Evolutionary conservation across 495 filamentous ascomycete genomes (phyloP).

Genomic region (Penicillium paradoxum): DNA sequence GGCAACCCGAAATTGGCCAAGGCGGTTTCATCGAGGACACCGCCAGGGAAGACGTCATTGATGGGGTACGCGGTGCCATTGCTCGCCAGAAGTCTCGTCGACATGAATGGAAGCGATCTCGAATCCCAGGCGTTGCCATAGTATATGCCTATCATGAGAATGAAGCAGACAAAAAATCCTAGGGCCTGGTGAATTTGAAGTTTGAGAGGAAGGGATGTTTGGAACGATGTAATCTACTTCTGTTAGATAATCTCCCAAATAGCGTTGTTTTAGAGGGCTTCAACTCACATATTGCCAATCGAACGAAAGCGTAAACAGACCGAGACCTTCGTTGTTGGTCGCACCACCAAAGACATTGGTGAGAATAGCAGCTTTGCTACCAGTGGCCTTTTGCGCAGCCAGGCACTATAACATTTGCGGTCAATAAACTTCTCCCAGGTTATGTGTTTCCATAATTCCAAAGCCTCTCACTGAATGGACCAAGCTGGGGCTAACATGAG

Average conservation of each 20-base stretch:
- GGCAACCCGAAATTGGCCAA: slow-evolving; percentile 37
- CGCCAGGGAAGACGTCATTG: slow-evolving; percentile 26
- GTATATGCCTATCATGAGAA: slow-evolving; percentile 24
- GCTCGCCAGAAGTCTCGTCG: slow-evolving; percentile 12
- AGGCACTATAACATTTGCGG: slow-evolving; percentile 36
- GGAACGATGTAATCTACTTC: slow-evolving; percentile 27
- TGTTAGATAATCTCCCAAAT: slow-evolving; percentile 6
- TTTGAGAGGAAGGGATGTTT: slow-evolving; percentile 31
- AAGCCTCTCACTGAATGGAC: not conserved
- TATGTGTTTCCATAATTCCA: not conserved
- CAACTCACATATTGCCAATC: slow-evolving; percentile 54
- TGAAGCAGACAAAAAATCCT: slow-evolving; percentile 16
- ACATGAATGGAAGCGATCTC: slow-evolving; percentile 29
- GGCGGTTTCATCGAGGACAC: slow-evolving; percentile 30
- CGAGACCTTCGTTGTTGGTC: slow-evolving; percentile 46
- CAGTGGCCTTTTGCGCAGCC: slow-evolving; percentile 30
- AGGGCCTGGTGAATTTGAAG: slow-evolving; percentile 16
- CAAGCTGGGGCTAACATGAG: not conserved
- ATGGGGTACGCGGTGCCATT: slow-evolving; percentile 26
- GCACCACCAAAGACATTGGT: slow-evolving; percentile 52
- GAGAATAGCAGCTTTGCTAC: slow-evolving; percentile 25
- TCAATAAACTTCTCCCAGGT: not conserved
- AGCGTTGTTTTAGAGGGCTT: not conserved
- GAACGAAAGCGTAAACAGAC: slow-evolving; percentile 43
- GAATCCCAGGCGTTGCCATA: slow-evolving; percentile 27